Evolutionary conservation across 2,329 filamentous ascomycete genomes (phyloP).

Genomic region (Aspergillus cejpii): DNA sequence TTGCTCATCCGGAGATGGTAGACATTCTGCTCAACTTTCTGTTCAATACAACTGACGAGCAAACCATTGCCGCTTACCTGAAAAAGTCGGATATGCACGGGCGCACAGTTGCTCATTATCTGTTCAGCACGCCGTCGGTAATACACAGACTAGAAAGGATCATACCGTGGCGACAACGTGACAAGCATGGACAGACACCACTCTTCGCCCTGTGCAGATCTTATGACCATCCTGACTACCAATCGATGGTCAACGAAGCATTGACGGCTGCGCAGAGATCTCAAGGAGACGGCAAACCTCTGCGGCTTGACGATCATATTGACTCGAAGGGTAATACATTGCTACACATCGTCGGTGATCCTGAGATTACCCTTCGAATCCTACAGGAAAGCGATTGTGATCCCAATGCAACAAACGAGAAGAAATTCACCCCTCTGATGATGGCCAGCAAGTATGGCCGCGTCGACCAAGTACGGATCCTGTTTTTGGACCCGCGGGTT

Average conservation of each 20-base stretch:
- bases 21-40: conserved; percentile 68
- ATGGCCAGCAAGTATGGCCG: conserved; percentile 97
- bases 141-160: conserved; percentile 69
- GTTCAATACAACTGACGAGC: conserved; percentile 50
- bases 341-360: conserved; percentile 89
- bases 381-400: conserved; percentile 86
- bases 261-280: conserved; percentile 64
- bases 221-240: conserved; percentile 86
- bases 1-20: conserved; percentile 68
- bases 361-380: conserved; percentile 66
- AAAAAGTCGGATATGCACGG: conserved; percentile 73
- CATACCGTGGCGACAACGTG: conserved; percentile 81
- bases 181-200: conserved; percentile 97
- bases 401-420: conserved; percentile 91
- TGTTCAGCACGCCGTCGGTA: conserved; percentile 81
- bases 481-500: conserved; percentile 82
- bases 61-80: conserved; percentile 61
- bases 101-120: conserved; percentile 86
- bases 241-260: conserved; percentile 76
- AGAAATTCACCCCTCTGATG: conserved; percentile 92
- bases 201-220: conserved; percentile 90
- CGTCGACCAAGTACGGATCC: conserved; percentile 80
- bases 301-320: conserved; percentile 88
- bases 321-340: conserved; percentile 91
- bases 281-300: conserved; percentile 69